Conservation (phyloP, 176 grass and related monocot genomes). For the Otatea glauca region DNA sequence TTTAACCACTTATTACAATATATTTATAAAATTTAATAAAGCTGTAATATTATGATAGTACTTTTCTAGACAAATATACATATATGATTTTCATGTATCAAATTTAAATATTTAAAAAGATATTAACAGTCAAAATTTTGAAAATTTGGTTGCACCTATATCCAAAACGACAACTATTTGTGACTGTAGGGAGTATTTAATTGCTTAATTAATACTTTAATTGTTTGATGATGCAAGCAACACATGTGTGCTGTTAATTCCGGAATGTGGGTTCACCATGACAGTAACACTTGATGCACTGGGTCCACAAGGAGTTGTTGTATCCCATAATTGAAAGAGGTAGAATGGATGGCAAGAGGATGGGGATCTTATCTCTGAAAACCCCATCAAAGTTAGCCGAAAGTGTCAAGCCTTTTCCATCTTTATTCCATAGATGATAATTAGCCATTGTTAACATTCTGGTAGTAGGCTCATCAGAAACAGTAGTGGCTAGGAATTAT, state of each 20-base stretch:
- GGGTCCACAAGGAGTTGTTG: slow-evolving; percentile 44
- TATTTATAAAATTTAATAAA: no score
- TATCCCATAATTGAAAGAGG: slow-evolving; percentile 52
- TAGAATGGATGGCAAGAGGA: slow-evolving; percentile 52
- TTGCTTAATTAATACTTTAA: background rate
- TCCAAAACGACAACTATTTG: no score
- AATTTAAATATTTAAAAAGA: no score
- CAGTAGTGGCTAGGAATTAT: background rate
- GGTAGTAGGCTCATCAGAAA: slow-evolving; percentile 43
- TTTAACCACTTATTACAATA: no score
- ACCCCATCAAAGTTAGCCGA: slow-evolving; percentile 76
- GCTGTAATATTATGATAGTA: no score
- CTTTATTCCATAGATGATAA: slow-evolving; percentile 61
- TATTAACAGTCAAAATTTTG: no score
- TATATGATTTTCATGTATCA: no score
- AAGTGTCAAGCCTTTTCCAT: slow-evolving; percentile 72
- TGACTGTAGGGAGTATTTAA: background rate
- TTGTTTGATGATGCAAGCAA: slow-evolving; percentile 30
- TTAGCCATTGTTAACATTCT: slow-evolving; percentile 46
- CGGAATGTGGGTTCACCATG: slow-evolving; percentile 40
- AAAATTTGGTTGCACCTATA: no score
- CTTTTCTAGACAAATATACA: no score
- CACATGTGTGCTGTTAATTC: slow-evolving; percentile 19
- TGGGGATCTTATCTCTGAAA: slow-evolving; percentile 91
- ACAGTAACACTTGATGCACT: slow-evolving; percentile 48